Percentiles rank a stretch among this genome's conserved stretches.
phyloP scores from a whole-genome alignment of 139 green algal species.

The Tetradesmus lagerheimii region DNA sequence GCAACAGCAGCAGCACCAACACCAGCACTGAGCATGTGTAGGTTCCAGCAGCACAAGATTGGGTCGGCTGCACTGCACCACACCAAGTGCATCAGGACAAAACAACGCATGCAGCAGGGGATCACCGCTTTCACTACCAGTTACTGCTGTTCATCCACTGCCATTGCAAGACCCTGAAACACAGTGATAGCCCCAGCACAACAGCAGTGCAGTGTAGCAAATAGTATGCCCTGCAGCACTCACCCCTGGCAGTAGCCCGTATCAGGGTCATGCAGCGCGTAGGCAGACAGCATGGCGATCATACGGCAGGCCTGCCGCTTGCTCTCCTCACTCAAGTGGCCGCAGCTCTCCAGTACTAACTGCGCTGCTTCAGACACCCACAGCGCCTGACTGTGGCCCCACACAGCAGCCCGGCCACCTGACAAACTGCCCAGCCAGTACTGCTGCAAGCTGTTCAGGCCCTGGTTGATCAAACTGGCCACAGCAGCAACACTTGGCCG shows the following conservation, averaged over 20 bases:
- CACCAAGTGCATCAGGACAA: not conserved
- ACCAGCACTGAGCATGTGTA: not conserved
- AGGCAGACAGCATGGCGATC: constrained; percentile 83
- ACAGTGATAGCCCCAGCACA: not conserved
- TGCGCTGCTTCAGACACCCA: constrained; percentile 58
- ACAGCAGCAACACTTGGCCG: constrained; percentile 11
- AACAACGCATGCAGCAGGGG: not conserved
- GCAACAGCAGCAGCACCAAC: not conserved
- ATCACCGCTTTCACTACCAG: not conserved
- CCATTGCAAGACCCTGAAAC: no score
- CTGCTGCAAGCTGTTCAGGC: constrained; percentile 26
- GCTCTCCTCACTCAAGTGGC: constrained; percentile 57
- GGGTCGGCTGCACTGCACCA: not conserved
- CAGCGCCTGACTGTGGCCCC: constrained; percentile 11
- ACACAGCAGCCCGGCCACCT: constrained; percentile 6
- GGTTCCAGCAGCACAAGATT: not conserved
- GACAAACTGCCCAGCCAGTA: constrained; percentile 43
- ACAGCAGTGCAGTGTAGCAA: not conserved
- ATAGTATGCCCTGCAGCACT: no score
- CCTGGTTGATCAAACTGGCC: not conserved
- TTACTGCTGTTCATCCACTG: not conserved
- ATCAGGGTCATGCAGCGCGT: constrained; percentile 85
- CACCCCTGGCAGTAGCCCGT: constrained; percentile 90
- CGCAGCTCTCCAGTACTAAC: constrained; percentile 53
- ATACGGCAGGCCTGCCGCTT: constrained; percentile 70